These are phyloP conservation scores for Colletotrichum liriopes DNA, from an alignment of 2,329 filamentous ascomycete genomes.

Conservation along the genomic window DNA sequence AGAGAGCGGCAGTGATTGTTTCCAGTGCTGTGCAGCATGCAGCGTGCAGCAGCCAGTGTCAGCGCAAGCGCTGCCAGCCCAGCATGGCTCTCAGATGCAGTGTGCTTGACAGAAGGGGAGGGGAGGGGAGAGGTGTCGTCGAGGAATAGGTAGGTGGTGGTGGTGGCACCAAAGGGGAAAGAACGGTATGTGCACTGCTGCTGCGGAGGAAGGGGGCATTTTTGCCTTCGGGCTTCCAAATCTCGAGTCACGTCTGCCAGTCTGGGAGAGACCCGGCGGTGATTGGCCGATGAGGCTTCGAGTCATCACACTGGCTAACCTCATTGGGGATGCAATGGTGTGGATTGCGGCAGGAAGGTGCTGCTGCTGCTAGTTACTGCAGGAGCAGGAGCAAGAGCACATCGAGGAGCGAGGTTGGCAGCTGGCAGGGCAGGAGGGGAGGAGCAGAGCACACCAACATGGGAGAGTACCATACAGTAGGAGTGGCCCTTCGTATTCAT, in stretches of 20 bases:
- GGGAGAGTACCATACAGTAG: no score
- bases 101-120: no score
- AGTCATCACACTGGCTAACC: slow-evolving; percentile 37
- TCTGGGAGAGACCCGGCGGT: background rate
- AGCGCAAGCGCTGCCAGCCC: background rate
- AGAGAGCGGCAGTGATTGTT: background rate
- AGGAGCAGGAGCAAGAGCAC: background rate
- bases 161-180: background rate
- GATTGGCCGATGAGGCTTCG: slow-evolving; percentile 21
- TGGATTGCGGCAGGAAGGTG: slow-evolving; percentile 4
- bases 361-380: background rate
- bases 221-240: slow-evolving; percentile 15
- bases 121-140: background rate
- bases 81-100: background rate
- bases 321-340: background rate
- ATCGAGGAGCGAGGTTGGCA: background rate
- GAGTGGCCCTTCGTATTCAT: no score
- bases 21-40: slow-evolving; percentile 13
- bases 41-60: background rate
- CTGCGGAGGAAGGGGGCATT: background rate
- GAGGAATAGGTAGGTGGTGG: background rate
- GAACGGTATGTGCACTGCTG: background rate
- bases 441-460: no score
- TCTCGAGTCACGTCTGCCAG: slow-evolving; percentile 34
- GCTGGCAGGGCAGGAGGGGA: background rate